Conservation (phyloP, 805 yeast genomes). For the Jamesozyma hellenica region DNA sequence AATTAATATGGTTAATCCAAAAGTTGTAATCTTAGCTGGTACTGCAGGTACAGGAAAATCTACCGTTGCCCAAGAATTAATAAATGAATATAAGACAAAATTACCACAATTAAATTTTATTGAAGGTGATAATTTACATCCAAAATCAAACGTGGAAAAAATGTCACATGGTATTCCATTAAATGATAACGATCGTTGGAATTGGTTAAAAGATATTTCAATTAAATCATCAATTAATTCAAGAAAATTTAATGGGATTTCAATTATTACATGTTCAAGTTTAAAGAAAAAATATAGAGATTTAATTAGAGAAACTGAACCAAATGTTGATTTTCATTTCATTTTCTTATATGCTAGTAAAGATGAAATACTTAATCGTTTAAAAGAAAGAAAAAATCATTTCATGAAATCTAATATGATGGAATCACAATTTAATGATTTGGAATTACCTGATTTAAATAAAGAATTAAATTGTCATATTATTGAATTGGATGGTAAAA, state of each 20-base stretch:
- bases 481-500: conserved; percentile 25
- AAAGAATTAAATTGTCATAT: conserved; percentile 26
- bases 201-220: conserved; percentile 60
- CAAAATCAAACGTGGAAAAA: conserved; percentile 60
- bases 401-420: conserved; percentile 86
- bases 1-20: conserved; percentile 7
- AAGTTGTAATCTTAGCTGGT: conserved; percentile 69
- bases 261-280: conserved; percentile 75
- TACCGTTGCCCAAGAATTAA: conserved; percentile 52
- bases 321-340: conserved; percentile 40
- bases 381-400: conserved; percentile 58
- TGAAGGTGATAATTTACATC: conserved; percentile 84
- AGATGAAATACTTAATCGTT: conserved; percentile 52
- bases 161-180: conserved; percentile 77
- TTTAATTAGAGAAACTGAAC: conserved; percentile 33
- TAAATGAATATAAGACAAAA: conserved; percentile 23
- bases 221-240: conserved; percentile 33
- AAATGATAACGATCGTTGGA: conserved; percentile 86
- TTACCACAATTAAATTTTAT: conserved; percentile 44
- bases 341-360: conserved; percentile 58
- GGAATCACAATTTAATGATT: conserved; percentile 60
- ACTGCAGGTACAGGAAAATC: conserved; percentile 96
- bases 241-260: conserved; percentile 17
- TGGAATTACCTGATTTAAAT: conserved; percentile 54
- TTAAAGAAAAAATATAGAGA: conserved; percentile 68